phyloP scores from a whole-genome alignment of 2,329 filamentous ascomycete genomes.

The Xylariaceae sp. region DNA sequence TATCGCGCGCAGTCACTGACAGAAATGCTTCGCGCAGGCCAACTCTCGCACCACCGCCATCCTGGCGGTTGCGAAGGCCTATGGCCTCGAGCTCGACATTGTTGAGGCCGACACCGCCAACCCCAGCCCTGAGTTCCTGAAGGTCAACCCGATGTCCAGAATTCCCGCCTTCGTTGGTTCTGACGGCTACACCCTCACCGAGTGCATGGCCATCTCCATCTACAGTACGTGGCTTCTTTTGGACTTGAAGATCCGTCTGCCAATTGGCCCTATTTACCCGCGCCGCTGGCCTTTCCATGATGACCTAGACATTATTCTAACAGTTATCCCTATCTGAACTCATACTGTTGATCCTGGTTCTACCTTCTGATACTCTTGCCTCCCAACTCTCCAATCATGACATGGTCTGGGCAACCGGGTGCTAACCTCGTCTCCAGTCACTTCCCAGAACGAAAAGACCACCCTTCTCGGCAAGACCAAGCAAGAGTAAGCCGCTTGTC shows the following conservation, averaged over 20 bases:
- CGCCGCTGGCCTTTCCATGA: slow-evolving; percentile 36
- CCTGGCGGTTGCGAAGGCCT: slow-evolving; percentile 93
- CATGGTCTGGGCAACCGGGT: slow-evolving; percentile 8
- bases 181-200: slow-evolving; percentile 83
- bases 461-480: slow-evolving; percentile 99
- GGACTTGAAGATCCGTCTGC: slow-evolving; percentile 9
- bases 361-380: slow-evolving; percentile 72
- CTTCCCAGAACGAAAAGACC: slow-evolving; percentile 99
- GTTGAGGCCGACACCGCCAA: slow-evolving; percentile 62
- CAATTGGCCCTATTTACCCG: slow-evolving; percentile 6
- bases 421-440: slow-evolving; percentile 52
- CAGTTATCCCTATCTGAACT: slow-evolving; percentile 99
- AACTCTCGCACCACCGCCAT: slow-evolving; percentile 87
- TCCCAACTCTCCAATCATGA: slow-evolving; percentile 16
- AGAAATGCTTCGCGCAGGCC: slow-evolving; percentile 46
- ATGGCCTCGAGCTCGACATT: slow-evolving; percentile 84
- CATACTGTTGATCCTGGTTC: slow-evolving; percentile 75
- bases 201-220: slow-evolving; percentile 92
- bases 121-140: slow-evolving; percentile 68
- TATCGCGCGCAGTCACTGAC: slow-evolving; percentile 19
- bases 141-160: slow-evolving; percentile 82
- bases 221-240: slow-evolving; percentile 63
- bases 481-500: slow-evolving; percentile 67
- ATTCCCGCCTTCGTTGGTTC: slow-evolving; percentile 86
- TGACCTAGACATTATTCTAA: slow-evolving; percentile 68